These are phyloP conservation scores for Flaveria sonorensis DNA, from an alignment of 129 eudicot genomes.

Conservation along the genomic window DNA sequence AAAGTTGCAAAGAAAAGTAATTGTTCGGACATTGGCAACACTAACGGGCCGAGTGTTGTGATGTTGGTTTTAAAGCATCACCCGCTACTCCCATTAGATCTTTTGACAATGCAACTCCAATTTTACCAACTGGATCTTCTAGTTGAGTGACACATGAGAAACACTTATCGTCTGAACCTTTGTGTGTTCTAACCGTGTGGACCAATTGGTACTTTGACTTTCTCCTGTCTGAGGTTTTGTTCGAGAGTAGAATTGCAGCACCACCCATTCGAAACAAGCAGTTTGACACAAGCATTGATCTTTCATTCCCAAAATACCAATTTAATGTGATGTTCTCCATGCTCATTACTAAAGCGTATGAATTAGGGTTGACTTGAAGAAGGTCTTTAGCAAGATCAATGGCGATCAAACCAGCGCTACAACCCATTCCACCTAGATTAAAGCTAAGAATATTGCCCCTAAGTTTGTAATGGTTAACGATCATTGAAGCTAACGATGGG, in stretches of 20 bases:
- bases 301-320: constrained; percentile 87
- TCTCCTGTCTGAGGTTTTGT: constrained; percentile 58
- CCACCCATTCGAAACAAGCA: constrained; percentile 94
- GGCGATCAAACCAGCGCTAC: constrained; percentile 84
- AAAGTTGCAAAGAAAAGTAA: constrained; percentile 77
- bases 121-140: constrained; percentile 72
- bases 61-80: constrained; percentile 84
- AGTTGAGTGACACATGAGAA: constrained; percentile 73
- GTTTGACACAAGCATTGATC: constrained; percentile 87
- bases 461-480: constrained; percentile 81
- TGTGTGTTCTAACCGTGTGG: constrained; percentile 83
- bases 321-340: constrained; percentile 82
- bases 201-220: constrained; percentile 71
- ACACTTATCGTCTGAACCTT: constrained; percentile 83
- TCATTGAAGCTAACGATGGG: constrained; percentile 80
- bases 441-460: constrained; percentile 77
- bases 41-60: constrained; percentile 84
- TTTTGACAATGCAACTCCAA: constrained; percentile 78
- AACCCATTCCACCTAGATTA: constrained; percentile 92
- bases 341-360: constrained; percentile 76
- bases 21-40: constrained; percentile 87
- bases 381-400: constrained; percentile 90
- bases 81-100: constrained; percentile 94
- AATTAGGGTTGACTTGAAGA: constrained; percentile 75
- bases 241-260: constrained; percentile 74